Conservation (phyloP, 495 filamentous ascomycete species). For the Xylaria acuta region DNA sequence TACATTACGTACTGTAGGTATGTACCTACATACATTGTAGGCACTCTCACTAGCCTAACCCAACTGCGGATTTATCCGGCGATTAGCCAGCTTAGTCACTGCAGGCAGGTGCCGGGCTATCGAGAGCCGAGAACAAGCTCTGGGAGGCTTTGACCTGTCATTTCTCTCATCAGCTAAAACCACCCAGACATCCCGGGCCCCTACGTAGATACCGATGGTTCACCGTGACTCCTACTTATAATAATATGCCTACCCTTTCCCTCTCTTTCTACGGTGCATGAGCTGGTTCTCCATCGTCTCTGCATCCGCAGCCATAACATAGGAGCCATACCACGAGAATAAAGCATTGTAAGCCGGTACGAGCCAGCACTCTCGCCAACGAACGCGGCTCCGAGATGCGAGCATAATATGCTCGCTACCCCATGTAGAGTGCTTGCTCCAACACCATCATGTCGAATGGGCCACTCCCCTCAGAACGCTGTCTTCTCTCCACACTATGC, state of each 20-base stretch:
- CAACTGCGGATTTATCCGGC: constrained; percentile 8
- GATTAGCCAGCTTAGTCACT: constrained; percentile 21
- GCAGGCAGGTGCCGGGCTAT: too few species aligned
- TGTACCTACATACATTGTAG: not conserved
- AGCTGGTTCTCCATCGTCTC: not conserved
- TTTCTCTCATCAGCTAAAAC: constrained; percentile 9
- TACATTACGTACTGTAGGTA: too few species aligned
- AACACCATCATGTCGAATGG: constrained; percentile 55
- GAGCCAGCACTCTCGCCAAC: not conserved
- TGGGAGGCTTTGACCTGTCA: not conserved
- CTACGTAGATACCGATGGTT: constrained; percentile 5
- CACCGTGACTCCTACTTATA: constrained; percentile 1
- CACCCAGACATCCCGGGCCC: constrained; percentile 5
- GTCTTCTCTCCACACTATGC: constrained; percentile 69
- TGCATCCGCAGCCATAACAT: not conserved
- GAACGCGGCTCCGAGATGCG: not conserved
- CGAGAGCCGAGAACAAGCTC: constrained; percentile 11
- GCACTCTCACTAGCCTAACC: not conserved
- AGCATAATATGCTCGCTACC: constrained; percentile 13
- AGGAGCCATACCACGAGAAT: not conserved
- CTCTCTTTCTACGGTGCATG: not conserved
- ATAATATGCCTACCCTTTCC: not conserved
- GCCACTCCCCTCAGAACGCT: constrained; percentile 69
- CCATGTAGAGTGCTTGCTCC: constrained; percentile 14
- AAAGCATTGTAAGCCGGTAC: not conserved